Percentiles rank a stretch among this genome's conserved stretches.
Evolutionary conservation across 2,329 filamentous ascomycete genomes (phyloP).

Genomic region (Verruconis gallopava): DNA sequence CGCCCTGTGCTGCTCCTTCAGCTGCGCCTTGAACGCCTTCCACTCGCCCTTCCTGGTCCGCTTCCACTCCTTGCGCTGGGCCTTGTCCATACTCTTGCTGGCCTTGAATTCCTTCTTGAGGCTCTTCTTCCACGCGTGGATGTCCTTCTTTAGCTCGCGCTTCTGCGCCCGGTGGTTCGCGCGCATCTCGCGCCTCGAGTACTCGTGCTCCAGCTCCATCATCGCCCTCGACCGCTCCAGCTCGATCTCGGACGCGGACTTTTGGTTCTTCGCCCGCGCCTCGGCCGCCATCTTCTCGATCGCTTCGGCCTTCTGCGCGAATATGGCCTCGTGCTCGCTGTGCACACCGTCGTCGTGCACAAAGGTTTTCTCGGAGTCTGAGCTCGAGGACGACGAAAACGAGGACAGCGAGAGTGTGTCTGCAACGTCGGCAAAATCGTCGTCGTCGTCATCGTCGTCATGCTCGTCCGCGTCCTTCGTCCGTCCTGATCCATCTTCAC

Average conservation of each 20-base stretch:
- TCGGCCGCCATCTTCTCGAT: constrained; percentile 5
- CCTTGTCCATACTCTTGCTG: constrained; percentile 4
- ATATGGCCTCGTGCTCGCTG: background rate
- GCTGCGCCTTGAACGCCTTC: background rate
- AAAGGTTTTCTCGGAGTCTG: background rate
- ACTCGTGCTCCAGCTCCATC: background rate
- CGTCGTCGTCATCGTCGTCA: constrained; percentile 1
- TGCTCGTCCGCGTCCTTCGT: too few species aligned
- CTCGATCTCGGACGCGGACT: background rate
- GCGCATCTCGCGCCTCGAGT: background rate
- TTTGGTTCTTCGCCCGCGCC: background rate
- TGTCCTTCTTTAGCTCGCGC: background rate
- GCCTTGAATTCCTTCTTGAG: background rate
- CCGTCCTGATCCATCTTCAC: background rate
- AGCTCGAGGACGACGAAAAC: background rate
- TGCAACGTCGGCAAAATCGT: constrained; percentile 1
- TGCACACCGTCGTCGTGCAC: background rate
- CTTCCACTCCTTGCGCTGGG: constrained; percentile 1
- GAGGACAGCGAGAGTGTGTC: constrained; percentile 1
- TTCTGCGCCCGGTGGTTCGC: background rate
- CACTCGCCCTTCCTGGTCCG: background rate
- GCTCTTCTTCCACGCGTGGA: background rate
- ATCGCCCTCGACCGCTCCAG: background rate
- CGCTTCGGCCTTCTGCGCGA: background rate
- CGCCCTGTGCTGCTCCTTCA: background rate